phyloP scores from a whole-genome alignment of 1,139 yeast species.

The Candida anutae region DNA sequence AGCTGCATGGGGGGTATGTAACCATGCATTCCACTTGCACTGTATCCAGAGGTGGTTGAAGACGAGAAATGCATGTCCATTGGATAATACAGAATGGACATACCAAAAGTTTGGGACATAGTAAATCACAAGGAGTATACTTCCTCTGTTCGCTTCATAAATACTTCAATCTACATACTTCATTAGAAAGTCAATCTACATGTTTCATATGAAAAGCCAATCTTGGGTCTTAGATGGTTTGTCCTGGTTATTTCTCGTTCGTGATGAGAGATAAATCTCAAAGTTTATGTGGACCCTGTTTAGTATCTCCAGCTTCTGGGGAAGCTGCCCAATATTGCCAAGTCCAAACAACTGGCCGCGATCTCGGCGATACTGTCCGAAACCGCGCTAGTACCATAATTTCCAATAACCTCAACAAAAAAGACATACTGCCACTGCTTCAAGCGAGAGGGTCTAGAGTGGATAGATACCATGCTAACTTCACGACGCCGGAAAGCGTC shows the following conservation, averaged over 20 bases:
- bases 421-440: constrained; percentile 80
- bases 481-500: constrained; percentile 47
- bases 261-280: no score
- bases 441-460: constrained; percentile 61
- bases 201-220: no score
- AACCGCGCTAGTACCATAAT: constrained; percentile 12
- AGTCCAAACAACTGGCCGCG: constrained; percentile 17
- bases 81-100: constrained; percentile 93
- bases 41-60: constrained; percentile 95
- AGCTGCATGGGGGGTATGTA: constrained; percentile 97
- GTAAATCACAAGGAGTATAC: neutral
- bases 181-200: no score
- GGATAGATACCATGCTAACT: constrained; percentile 65
- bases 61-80: constrained; percentile 95
- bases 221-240: no score
- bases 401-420: constrained; percentile 57
- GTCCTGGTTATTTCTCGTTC: no score
- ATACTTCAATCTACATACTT: no score
- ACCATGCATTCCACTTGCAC: constrained; percentile 91
- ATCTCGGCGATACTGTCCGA: constrained; percentile 13
- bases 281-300: no score
- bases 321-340: constrained; percentile 33
- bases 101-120: constrained; percentile 65
- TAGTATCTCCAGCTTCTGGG: constrained; percentile 22
- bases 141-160: no score